Conservation (phyloP, 495 filamentous ascomycete genomes). For the Lasiosphaeriaceae sp. region DNA sequence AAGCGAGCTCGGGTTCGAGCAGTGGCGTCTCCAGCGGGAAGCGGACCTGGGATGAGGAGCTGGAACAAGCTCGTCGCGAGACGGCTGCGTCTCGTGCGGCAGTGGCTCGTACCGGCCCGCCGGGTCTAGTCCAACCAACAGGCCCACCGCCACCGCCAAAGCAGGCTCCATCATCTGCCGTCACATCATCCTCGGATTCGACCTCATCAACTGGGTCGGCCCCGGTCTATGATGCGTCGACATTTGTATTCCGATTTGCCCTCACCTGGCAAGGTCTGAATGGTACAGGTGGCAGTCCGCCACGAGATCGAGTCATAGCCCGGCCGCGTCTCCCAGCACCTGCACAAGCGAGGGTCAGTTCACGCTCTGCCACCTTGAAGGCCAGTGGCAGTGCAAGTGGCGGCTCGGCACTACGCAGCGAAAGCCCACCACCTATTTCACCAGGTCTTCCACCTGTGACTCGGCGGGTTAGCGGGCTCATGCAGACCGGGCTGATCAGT, state of each 20-base stretch:
- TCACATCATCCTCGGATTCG: conserved; percentile 33
- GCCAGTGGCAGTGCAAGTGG: not conserved
- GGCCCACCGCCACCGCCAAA: conserved; percentile 32
- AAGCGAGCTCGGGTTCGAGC: conserved; percentile 6
- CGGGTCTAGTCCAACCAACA: not conserved
- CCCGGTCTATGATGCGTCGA: conserved; percentile 38
- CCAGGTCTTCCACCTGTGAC: conserved; percentile 42
- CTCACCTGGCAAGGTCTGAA: conserved; percentile 28
- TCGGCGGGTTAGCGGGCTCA: conserved; percentile 38
- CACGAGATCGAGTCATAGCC: conserved; percentile 48
- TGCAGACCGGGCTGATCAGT: conserved; percentile 40
- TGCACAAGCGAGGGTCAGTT: conserved; percentile 56
- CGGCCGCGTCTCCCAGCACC: conserved; percentile 74
- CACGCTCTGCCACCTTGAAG: conserved; percentile 15
- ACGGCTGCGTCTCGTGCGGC: conserved; percentile 34
- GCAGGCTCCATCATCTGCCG: conserved; percentile 13
- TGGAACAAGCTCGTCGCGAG: conserved; percentile 42
- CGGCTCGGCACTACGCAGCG: conserved; percentile 19
- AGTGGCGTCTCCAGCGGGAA: conserved; percentile 4
- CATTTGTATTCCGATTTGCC: conserved; percentile 45
- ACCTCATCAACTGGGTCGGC: conserved; percentile 40
- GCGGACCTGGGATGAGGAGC: conserved; percentile 36
- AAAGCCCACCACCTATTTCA: conserved; percentile 33
- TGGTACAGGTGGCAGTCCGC: conserved; percentile 20
- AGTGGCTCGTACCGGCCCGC: conserved; percentile 9